Conservation (phyloP, 1,284 basidiomycete species). For the Malassezia furfur region DNA sequence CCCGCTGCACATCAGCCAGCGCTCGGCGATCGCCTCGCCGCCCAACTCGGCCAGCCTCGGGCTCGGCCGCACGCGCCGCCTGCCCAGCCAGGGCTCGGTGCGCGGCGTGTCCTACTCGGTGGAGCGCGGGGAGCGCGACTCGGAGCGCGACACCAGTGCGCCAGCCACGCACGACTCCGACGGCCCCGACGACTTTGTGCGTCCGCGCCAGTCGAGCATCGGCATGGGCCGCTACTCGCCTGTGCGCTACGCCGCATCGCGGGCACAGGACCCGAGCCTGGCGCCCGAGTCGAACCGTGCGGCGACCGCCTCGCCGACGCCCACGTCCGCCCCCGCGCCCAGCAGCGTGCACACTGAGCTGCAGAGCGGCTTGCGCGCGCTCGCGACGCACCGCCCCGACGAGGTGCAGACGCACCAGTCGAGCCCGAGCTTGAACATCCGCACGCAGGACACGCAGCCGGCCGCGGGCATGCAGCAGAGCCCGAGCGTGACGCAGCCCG, state of each 20-base stretch:
- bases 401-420: not conserved
- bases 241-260: constrained; percentile 24
- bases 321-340: not conserved
- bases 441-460: too few species aligned
- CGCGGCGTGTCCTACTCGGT: constrained; percentile 21
- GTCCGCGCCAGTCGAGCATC: constrained; percentile 23
- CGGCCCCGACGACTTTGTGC: constrained; percentile 24
- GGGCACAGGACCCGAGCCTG: not conserved
- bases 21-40: constrained; percentile 17
- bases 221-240: constrained; percentile 39
- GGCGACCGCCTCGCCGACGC: not conserved
- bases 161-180: not conserved
- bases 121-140: not conserved
- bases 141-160: not conserved
- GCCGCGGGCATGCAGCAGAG: too few species aligned
- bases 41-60: constrained; percentile 2
- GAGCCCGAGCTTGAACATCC: not conserved
- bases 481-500: too few species aligned
- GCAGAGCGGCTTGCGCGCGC: not conserved
- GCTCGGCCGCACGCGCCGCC: not conserved
- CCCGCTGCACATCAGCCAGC: constrained; percentile 39
- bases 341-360: not conserved
- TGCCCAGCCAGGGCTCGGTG: not conserved
- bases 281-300: not conserved
- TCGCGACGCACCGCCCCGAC: not conserved